Percentiles rank a stretch among this genome's conserved stretches.
These are phyloP conservation scores for Neurospora cerealis DNA, from an alignment of 495 filamentous ascomycete genomes.

Conservation along the genomic window DNA sequence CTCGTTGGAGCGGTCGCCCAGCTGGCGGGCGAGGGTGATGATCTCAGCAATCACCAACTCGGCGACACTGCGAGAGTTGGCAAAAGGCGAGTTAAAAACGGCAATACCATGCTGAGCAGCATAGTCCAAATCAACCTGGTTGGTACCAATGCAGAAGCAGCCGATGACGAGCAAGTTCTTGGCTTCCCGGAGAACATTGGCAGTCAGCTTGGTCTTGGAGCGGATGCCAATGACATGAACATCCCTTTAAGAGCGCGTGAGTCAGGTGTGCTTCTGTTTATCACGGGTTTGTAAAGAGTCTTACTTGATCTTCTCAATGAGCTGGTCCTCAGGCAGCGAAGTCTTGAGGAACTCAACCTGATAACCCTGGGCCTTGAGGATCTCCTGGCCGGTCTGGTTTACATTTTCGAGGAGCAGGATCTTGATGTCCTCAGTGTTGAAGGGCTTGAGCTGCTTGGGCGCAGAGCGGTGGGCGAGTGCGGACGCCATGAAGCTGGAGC, in stretches of 20 bases:
- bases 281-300: conserved; percentile 14
- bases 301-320: conserved; percentile 94
- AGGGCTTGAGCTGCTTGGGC: conserved; percentile 85
- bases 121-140: conserved; percentile 91
- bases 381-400: conserved; percentile 77
- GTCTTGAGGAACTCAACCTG: conserved; percentile 88
- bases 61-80: conserved; percentile 93
- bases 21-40: conserved; percentile 80
- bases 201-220: conserved; percentile 91
- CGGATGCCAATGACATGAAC: conserved; percentile 97
- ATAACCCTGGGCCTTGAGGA: conserved; percentile 78
- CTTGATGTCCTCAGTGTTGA: conserved; percentile 90
- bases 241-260: conserved; percentile 44
- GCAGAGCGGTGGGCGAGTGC: conserved; percentile 11
- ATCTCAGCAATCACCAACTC: conserved; percentile 94
- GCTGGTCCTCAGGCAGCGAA: conserved; percentile 81
- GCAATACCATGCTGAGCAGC: conserved; percentile 87
- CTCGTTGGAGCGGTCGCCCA: conserved; percentile 88
- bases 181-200: conserved; percentile 74
- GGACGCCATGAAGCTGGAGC: conserved; percentile 24
- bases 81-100: conserved; percentile 98
- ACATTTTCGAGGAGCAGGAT: conserved; percentile 94
- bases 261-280: conserved; percentile 4
- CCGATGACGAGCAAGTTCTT: conserved; percentile 93
- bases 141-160: conserved; percentile 98